phyloP scores from a whole-genome alignment of 2,329 filamentous ascomycete species.

The Colletotrichum lupini region DNA sequence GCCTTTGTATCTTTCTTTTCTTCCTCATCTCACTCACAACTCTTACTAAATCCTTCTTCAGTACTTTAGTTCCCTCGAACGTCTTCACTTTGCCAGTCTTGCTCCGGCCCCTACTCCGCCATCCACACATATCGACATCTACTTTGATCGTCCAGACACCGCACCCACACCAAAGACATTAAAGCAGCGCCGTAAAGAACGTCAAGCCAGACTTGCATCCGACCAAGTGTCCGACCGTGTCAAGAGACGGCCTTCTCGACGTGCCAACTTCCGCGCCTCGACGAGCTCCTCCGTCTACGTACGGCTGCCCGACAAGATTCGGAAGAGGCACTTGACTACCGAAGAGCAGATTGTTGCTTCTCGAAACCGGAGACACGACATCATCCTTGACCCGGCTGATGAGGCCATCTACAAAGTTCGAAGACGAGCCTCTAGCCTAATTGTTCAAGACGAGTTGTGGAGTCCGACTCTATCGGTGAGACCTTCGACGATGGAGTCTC shows the following conservation, averaged over 20 bases:
- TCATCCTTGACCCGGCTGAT: conserved; percentile 60
- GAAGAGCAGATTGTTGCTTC: conserved; percentile 76
- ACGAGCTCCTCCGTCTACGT: conserved; percentile 76
- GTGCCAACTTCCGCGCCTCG: conserved; percentile 50
- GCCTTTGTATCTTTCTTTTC: conserved; percentile 17
- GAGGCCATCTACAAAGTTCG: conserved; percentile 64
- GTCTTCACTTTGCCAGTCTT: conserved; percentile 64
- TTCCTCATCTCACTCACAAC: not conserved
- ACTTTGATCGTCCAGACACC: conserved; percentile 3
- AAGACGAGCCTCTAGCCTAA: conserved; percentile 50
- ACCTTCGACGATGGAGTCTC: conserved; percentile 43
- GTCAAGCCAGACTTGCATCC: conserved; percentile 37
- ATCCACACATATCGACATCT: conserved; percentile 27
- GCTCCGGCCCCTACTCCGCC: conserved; percentile 29
- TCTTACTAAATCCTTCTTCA: conserved; percentile 47
- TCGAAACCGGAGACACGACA: conserved; percentile 58
- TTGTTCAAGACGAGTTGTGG: conserved; percentile 44
- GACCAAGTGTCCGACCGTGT: conserved; percentile 46
- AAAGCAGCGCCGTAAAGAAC: conserved; percentile 31
- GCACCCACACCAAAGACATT: conserved; percentile 32
- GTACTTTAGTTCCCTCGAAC: conserved; percentile 81
- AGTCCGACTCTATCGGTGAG: conserved; percentile 43
- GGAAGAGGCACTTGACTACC: conserved; percentile 74
- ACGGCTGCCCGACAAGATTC: conserved; percentile 78
- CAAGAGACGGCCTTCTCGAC: conserved; percentile 44